Evolutionary conservation across 163 green algal genomes (phyloP).

Genomic region (Scenedesmus sp.): DNA sequence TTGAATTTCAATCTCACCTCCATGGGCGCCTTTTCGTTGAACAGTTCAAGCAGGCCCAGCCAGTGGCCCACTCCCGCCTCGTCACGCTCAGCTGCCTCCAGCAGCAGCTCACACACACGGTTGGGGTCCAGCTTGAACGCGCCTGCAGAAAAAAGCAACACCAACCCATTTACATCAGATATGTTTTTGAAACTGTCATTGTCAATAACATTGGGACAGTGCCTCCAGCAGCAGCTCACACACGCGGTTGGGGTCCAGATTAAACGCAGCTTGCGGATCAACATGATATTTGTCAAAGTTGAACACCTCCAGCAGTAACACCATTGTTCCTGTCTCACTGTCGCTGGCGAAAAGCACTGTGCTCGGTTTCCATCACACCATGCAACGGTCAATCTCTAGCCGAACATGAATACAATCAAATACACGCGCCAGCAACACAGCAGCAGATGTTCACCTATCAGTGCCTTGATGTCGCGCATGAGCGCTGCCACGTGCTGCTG

Average conservation of each 20-base stretch:
- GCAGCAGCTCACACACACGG: slow-evolving; percentile 78
- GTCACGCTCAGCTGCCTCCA: slow-evolving; percentile 76
- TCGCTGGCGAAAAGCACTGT: no score
- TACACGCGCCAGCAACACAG: neutral
- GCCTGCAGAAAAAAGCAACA: neutral
- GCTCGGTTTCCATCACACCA: neutral
- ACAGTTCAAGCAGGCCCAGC: slow-evolving; percentile 54
- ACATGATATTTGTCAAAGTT: no score
- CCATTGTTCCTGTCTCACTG: no score
- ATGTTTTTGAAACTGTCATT: no score
- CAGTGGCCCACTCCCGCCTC: slow-evolving; percentile 10
- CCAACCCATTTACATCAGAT: neutral
- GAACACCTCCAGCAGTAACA: no score
- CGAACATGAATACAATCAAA: no score
- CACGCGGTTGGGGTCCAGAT: slow-evolving; percentile 53
- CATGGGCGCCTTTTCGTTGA: slow-evolving; percentile 67
- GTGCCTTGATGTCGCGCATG: neutral
- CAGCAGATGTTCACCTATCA: neutral
- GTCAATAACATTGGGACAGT: neutral
- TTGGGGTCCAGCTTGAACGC: slow-evolving; percentile 50
- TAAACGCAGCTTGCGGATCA: neutral
- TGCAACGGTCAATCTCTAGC: neutral
- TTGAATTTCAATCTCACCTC: slow-evolving; percentile 48
- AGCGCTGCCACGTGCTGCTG: slow-evolving; percentile 17
- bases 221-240: slow-evolving; percentile 85